Evolutionary conservation across 1,139 yeast genomes (phyloP).

Genomic region (Protomyces lactucae-debilis): DNA sequence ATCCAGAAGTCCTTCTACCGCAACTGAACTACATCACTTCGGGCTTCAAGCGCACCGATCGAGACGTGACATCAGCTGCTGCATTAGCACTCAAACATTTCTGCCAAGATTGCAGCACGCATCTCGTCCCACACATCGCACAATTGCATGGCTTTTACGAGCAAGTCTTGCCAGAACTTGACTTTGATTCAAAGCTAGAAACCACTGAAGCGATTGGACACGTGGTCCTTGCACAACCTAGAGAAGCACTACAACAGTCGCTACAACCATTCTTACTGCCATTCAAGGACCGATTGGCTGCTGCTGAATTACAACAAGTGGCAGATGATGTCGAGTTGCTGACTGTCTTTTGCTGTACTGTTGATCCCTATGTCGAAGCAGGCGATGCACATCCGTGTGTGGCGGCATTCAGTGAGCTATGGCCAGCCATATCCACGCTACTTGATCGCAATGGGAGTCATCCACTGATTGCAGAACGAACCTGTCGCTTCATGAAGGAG

Average conservation of each 20-base stretch:
- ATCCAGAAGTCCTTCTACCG: constrained; percentile 73
- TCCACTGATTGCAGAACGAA: constrained; percentile 62
- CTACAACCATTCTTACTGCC: constrained; percentile 65
- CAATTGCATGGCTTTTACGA: constrained; percentile 74
- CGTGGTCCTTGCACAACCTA: constrained; percentile 59
- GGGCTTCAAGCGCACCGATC: constrained; percentile 55
- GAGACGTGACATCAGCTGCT: constrained; percentile 73
- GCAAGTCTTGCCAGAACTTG: constrained; percentile 54
- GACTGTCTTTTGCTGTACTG: constrained; percentile 62
- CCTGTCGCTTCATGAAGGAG: constrained; percentile 62
- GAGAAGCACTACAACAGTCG: constrained; percentile 44
- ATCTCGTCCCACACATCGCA: constrained; percentile 64
- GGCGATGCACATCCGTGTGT: constrained; percentile 48
- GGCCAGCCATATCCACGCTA: constrained; percentile 54
- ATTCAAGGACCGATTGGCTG: constrained; percentile 31
- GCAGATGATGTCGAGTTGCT: constrained; percentile 76
- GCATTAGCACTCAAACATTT: constrained; percentile 92
- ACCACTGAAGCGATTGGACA: constrained; percentile 88
- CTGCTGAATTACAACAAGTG: constrained; percentile 40
- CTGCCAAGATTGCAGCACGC: constrained; percentile 79
- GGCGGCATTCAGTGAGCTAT: constrained; percentile 52
- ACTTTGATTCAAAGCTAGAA: constrained; percentile 67
- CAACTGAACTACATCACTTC: constrained; percentile 79
- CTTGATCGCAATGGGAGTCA: constrained; percentile 54
- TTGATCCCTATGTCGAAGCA: constrained; percentile 40